These are phyloP conservation scores for Aspergillus homomorphus DNA, from an alignment of 495 filamentous ascomycete species.

Conservation along the genomic window DNA sequence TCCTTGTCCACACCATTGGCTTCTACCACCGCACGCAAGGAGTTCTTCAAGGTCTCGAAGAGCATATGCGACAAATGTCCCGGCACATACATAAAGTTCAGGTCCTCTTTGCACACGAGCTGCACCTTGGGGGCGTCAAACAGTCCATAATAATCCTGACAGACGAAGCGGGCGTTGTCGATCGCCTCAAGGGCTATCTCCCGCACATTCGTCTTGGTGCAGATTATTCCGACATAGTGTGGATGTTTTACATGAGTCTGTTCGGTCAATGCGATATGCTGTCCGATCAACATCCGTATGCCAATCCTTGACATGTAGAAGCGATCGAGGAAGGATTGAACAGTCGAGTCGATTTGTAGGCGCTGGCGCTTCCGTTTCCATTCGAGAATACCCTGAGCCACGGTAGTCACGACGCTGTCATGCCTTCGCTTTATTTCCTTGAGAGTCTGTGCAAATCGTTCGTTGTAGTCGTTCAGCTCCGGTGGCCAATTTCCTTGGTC, in stretches of 20 bases:
- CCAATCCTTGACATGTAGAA: constrained; percentile 99
- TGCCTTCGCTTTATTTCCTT: constrained; percentile 93
- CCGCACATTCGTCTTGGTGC: constrained; percentile 95
- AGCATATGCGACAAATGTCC: constrained; percentile 98
- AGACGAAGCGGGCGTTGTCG: constrained; percentile 96
- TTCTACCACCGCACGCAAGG: constrained; percentile 92
- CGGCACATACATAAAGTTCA: constrained; percentile 99
- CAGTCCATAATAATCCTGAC: constrained; percentile 96
- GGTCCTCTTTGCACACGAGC: constrained; percentile 85
- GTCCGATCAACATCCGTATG: constrained; percentile 97
- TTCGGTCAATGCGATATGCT: constrained; percentile 95
- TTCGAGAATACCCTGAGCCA: constrained; percentile 92
- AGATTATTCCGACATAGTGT: constrained; percentile 96
- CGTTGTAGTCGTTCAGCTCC: constrained; percentile 91
- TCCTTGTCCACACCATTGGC: constrained; percentile 92
- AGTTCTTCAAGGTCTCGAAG: constrained; percentile 98
- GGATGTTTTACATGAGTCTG: constrained; percentile 83
- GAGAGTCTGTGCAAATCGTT: constrained; percentile 77
- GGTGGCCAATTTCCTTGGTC: constrained; percentile 89
- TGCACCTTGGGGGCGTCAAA: constrained; percentile 97
- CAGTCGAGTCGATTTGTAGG: constrained; percentile 96
- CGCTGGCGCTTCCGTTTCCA: constrained; percentile 95
- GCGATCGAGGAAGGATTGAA: constrained; percentile 93
- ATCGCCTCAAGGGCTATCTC: constrained; percentile 96
- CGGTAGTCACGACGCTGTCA: constrained; percentile 93